phyloP scores from a whole-genome alignment of 2,329 filamentous ascomycete genomes.

The Aureobasidium mangrovei region DNA sequence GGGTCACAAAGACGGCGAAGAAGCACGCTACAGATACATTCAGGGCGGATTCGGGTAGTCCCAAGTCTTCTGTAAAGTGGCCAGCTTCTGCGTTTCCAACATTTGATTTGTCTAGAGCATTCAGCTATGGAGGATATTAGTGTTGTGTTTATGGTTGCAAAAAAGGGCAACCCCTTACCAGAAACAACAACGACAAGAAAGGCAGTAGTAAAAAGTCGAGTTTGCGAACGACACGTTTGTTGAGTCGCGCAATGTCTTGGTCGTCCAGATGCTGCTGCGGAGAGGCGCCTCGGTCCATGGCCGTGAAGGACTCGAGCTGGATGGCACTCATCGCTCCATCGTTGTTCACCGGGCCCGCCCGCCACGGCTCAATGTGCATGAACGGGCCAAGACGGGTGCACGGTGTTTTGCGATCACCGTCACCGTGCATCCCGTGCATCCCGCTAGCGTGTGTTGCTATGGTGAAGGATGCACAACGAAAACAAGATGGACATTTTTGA shows the following conservation, averaged over 20 bases:
- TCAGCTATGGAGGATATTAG: conserved; percentile 26
- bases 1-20: conserved; percentile 50
- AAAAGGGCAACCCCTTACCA: conserved; percentile 18
- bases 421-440: not conserved
- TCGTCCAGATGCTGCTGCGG: not conserved
- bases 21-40: conserved; percentile 50
- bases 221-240: conserved; percentile 36
- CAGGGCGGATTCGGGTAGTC: conserved; percentile 42
- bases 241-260: conserved; percentile 15
- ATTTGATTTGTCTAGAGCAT: conserved; percentile 45
- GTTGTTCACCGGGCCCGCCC: not conserved
- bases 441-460: conserved; percentile 3
- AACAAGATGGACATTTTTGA: not conserved
- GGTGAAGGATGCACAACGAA: not conserved
- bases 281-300: not conserved
- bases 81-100: conserved; percentile 50
- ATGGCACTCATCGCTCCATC: not conserved
- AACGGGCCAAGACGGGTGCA: not conserved
- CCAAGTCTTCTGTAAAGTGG: conserved; percentile 50
- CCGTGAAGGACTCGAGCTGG: not conserved
- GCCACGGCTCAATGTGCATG: not conserved
- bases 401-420: conserved; percentile 2
- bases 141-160: too few species aligned
- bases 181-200: conserved; percentile 43
- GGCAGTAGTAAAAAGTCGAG: conserved; percentile 43